These are phyloP conservation scores for Exophiala calicioides DNA, from an alignment of 2,329 filamentous ascomycete genomes.

Conservation along the genomic window DNA sequence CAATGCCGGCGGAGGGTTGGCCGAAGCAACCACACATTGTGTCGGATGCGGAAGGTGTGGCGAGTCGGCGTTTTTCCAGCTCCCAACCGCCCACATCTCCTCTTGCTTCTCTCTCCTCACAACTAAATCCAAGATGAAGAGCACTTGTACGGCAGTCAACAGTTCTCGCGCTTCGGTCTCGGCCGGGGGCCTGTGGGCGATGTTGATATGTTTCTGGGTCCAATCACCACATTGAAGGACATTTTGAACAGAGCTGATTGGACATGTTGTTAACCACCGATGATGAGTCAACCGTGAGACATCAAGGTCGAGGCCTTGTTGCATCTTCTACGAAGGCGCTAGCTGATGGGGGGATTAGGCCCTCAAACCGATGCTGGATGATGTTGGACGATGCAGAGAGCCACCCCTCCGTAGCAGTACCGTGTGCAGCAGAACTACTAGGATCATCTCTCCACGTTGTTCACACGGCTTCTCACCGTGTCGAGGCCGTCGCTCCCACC, in stretches of 20 bases:
- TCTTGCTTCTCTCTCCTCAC: constrained; percentile 26
- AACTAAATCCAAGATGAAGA: constrained; percentile 36
- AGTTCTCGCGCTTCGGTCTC: constrained; percentile 29
- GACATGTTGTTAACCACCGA: constrained; percentile 27
- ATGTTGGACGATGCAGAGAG: too few species aligned
- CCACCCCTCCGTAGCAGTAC: too few species aligned
- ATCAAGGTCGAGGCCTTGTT: too few species aligned
- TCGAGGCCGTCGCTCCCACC: too few species aligned
- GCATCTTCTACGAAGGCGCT: too few species aligned
- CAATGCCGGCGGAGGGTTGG: constrained; percentile 23
- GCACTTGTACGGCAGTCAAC: constrained; percentile 25
- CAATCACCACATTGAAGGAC: constrained; percentile 33
- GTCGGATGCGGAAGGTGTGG: constrained; percentile 10
- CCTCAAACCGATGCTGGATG: too few species aligned
- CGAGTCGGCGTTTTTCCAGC: constrained; percentile 9
- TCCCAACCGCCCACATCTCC: constrained; percentile 3
- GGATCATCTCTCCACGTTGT: too few species aligned
- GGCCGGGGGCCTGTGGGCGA: constrained; percentile 32
- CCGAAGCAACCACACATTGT: constrained; percentile 4
- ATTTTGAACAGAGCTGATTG: constrained; percentile 33
- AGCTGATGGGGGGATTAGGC: too few species aligned
- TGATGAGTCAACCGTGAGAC: background rate
- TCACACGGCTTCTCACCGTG: too few species aligned
- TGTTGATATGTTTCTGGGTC: constrained; percentile 34
- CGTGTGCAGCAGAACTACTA: too few species aligned